Percentiles rank a stretch among this genome's conserved stretches.
Evolutionary conservation across 176 grass and related monocot species (phyloP).

Genomic region (Metroxylon sagu): DNA sequence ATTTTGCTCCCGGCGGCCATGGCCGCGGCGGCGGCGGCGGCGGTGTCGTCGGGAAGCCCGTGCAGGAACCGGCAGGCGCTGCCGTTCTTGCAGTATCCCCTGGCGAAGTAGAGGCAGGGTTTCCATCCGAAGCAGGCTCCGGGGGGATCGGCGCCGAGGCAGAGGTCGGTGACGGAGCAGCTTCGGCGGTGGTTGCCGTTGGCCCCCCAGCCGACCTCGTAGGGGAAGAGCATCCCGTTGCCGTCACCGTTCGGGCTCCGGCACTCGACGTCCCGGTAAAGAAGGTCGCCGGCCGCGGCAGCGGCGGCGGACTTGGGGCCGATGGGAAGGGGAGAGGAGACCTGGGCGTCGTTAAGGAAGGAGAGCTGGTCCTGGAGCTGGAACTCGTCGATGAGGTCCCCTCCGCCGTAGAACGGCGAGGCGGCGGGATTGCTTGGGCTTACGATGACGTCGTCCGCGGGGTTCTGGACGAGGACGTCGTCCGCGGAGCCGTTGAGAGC

Average conservation of each 20-base stretch:
- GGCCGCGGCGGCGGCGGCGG: background rate
- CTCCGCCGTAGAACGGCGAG: constrained; percentile 38
- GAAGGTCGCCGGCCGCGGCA: background rate
- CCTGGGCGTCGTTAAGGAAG: constrained; percentile 45
- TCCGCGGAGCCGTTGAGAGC: constrained; percentile 29
- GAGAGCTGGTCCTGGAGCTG: constrained; percentile 77
- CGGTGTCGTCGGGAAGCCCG: constrained; percentile 44
- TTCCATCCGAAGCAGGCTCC: constrained; percentile 45
- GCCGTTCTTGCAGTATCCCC: constrained; percentile 95
- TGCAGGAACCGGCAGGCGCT: constrained; percentile 71
- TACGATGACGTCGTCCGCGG: constrained; percentile 39
- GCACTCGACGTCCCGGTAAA: constrained; percentile 34
- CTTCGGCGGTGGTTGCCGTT: constrained; percentile 50
- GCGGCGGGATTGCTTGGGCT: constrained; percentile 25
- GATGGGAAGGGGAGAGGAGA: background rate
- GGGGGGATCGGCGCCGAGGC: constrained; percentile 28
- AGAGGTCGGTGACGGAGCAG: constrained; percentile 52
- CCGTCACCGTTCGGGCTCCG: constrained; percentile 27
- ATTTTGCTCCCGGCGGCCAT: constrained; percentile 25
- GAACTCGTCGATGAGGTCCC: constrained; percentile 41
- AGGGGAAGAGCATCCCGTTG: constrained; percentile 24
- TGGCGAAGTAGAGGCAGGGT: constrained; percentile 80
- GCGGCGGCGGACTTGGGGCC: constrained; percentile 16
- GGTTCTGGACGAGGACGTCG: constrained; percentile 23
- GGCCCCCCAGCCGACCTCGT: constrained; percentile 13